Base-by-base conservation (phyloP, 2,329 filamentous ascomycete genomes). In the Sordariomycetes sp. region DNA sequence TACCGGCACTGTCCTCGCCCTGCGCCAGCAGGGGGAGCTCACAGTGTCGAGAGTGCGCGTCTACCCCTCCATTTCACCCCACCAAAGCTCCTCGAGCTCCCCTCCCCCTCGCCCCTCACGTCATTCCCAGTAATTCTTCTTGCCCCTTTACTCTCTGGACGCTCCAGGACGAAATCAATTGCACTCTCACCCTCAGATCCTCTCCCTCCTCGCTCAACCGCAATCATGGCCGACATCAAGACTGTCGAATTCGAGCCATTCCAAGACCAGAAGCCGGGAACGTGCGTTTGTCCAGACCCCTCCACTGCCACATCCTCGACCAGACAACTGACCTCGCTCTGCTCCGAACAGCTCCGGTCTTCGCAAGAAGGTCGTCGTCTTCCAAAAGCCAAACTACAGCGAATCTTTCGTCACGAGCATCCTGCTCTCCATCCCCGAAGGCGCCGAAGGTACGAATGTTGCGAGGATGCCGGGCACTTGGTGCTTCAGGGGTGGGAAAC, bases 291-390 rank as follows among this genome's bases (percentile, higher is more conserved):
- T n/a, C n/a, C n/a, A n/a, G n/a, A n/a, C n/a, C n/a, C n/a, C n/a
- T 9, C 12, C 21, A 16, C 30, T 15, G 19, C 20, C 20, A 18
- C 27, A 12, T 87, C 47, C 46, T 44, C 42, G 41, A 41, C 42
- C 43, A 54, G 51, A 53, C 54, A 53, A 50, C 26, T 19, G 3
- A 45, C 50, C 48, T 52, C 44, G 45, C 32, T 42, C 43, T 30
- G 27, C 21, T n/a, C 20, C 33, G 5, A 41, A 38, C 53, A 96
- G 90, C 48, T 98, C 92, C 47, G 92, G 92, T 62, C 86, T 98
- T 61, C 87, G 92, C 45, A 98, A 98, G 69, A 96, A 94, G 78
- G 92, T 96, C 67, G 87, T 86, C 54, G 85, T 94, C 58, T 98
- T 98, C 72, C 86, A 98, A 63, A 72, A 95, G 64, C 72, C 80